phyloP scores from a whole-genome alignment of 2,329 filamentous ascomycete genomes.

The Botryotinia narcissicola region DNA sequence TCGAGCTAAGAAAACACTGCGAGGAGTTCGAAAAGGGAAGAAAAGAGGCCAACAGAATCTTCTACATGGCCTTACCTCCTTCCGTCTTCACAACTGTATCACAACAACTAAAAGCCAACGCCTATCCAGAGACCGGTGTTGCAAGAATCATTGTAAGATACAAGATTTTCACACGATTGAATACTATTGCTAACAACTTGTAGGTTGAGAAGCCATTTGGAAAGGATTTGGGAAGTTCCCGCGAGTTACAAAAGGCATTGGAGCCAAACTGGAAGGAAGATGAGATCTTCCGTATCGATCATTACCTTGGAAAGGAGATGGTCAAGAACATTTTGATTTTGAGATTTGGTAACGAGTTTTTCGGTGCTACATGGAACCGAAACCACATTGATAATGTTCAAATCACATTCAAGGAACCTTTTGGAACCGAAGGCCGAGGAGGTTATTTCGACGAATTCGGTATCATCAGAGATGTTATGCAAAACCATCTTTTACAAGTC shows the following conservation, averaged over 20 bases:
- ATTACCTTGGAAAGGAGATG: slow-evolving; percentile 99
- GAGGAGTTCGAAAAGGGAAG: slow-evolving; percentile 79
- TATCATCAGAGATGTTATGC: slow-evolving; percentile 99
- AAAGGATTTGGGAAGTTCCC: slow-evolving; percentile 91
- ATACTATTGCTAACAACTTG: slow-evolving; percentile 27
- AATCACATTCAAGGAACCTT: slow-evolving; percentile 99
- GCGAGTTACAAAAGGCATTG: slow-evolving; percentile 90
- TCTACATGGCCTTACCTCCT: slow-evolving; percentile 98
- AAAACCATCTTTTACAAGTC: slow-evolving; percentile 97
- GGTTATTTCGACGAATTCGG: slow-evolving; percentile 99
- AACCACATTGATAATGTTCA: slow-evolving; percentile 99
- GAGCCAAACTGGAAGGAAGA: slow-evolving; percentile 99
- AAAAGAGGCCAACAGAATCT: slow-evolving; percentile 84
- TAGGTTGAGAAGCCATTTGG: slow-evolving; percentile 99
- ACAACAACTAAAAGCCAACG: slow-evolving; percentile 94
- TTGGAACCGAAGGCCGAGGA: slow-evolving; percentile 94
- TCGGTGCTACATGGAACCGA: slow-evolving; percentile 97
- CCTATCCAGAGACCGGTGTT: slow-evolving; percentile 88
- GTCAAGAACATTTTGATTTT: slow-evolving; percentile 99
- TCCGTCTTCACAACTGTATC: slow-evolving; percentile 98
- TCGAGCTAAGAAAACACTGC: slow-evolving; percentile 79
- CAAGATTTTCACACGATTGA: neutral
- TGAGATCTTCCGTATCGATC: slow-evolving; percentile 98
- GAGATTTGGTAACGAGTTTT: slow-evolving; percentile 97
- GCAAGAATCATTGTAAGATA: slow-evolving; percentile 83